Conservation (phyloP, 2,329 filamentous ascomycete species). For the Microsporum audouinii region DNA sequence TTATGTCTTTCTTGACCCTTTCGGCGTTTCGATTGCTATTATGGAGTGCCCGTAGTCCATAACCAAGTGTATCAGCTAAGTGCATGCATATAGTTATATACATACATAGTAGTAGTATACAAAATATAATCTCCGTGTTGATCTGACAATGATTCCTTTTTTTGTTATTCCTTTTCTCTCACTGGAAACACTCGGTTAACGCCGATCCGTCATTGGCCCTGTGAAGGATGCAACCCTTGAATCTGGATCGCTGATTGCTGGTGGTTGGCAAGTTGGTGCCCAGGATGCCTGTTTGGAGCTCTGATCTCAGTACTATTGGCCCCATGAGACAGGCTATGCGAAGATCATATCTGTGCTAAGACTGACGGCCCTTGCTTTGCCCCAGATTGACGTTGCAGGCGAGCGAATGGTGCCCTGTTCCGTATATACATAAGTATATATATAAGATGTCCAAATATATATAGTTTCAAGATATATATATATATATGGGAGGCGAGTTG, state of each 20-base stretch:
- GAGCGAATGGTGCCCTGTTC: neutral
- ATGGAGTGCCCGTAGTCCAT: neutral
- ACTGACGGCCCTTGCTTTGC: constrained; percentile 3
- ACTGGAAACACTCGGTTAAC: neutral
- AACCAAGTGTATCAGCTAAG: neutral
- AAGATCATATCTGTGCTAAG: constrained; percentile 3
- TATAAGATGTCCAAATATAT: neutral
- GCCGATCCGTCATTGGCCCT: neutral
- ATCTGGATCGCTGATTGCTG: neutral
- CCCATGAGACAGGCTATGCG: constrained; percentile 3
- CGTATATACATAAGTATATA: neutral
- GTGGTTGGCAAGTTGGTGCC: neutral
- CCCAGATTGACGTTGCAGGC: neutral
- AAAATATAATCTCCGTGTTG: constrained; percentile 2
- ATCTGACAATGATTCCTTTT: neutral
- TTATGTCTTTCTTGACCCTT: neutral
- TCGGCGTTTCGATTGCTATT: neutral
- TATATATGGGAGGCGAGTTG: neutral
- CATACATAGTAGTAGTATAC: neutral
- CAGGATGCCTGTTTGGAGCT: neutral
- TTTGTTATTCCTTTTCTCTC: neutral
- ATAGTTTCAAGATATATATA: neutral
- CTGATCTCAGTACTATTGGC: constrained; percentile 3
- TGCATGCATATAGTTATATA: neutral
- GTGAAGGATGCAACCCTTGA: constrained; percentile 2